Conservation (phyloP, 2,329 filamentous ascomycete species). For the Cladobotryum mycophilum region DNA sequence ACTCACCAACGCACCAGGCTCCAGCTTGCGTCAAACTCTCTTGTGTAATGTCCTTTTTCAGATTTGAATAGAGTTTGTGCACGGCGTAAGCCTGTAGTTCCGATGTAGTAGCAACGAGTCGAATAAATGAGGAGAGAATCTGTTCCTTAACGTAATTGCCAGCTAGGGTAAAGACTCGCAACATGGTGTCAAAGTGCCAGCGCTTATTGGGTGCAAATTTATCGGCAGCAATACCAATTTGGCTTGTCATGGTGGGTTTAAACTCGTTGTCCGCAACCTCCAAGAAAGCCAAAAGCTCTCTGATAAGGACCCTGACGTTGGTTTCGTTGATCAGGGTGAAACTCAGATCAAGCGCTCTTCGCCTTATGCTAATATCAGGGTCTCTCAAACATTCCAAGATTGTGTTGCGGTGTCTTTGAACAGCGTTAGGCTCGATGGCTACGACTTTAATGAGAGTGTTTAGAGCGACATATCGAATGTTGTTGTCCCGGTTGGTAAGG, state of each 20-base stretch:
- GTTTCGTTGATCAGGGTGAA: slow-evolving; percentile 97
- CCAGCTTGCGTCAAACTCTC: slow-evolving; percentile 90
- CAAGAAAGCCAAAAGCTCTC: slow-evolving; percentile 88
- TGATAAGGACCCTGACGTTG: slow-evolving; percentile 88
- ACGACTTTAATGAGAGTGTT: slow-evolving; percentile 98
- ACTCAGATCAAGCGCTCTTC: slow-evolving; percentile 91
- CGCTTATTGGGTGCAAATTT: slow-evolving; percentile 93
- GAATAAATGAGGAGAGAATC: slow-evolving; percentile 92
- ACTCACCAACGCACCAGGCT: slow-evolving; percentile 97
- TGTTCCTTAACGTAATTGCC: slow-evolving; percentile 98
- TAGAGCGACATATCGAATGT: slow-evolving; percentile 94
- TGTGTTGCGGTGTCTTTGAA: slow-evolving; percentile 94
- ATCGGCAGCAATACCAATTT: slow-evolving; percentile 95
- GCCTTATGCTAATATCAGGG: slow-evolving; percentile 94
- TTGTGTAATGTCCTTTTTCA: slow-evolving; percentile 96
- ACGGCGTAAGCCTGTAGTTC: slow-evolving; percentile 95
- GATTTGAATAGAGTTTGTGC: slow-evolving; percentile 82
- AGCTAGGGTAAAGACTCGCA: slow-evolving; percentile 85
- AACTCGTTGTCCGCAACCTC: slow-evolving; percentile 98
- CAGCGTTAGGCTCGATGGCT: slow-evolving; percentile 93
- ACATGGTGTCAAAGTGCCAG: slow-evolving; percentile 98
- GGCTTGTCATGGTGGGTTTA: slow-evolving; percentile 96
- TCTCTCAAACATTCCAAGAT: slow-evolving; percentile 94
- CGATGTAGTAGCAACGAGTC: slow-evolving; percentile 87
- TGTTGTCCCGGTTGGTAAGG: slow-evolving; percentile 96